Conservation (phyloP, 495 filamentous ascomycete species). For the Delitschia confertaspora region DNA sequence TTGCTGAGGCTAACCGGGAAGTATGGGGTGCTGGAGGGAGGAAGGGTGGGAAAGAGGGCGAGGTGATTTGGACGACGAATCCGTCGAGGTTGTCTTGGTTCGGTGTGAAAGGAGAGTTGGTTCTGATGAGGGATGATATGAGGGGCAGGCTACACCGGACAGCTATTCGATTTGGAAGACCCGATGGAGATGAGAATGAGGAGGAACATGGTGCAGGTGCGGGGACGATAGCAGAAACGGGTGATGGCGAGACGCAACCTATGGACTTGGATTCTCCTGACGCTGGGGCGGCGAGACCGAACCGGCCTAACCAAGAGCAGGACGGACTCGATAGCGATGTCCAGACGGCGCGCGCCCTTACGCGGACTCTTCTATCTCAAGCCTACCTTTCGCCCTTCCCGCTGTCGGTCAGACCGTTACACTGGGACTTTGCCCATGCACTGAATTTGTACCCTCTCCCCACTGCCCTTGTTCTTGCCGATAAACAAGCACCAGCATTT, state of each 20-base stretch:
- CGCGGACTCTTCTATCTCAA: conserved; percentile 90
- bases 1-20: conserved; percentile 65
- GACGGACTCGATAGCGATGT: conserved; percentile 42
- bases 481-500: conserved; percentile 71
- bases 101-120: conserved; percentile 74
- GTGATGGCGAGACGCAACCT: conserved; percentile 8
- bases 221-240: too few relatives aligned
- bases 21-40: conserved; percentile 28
- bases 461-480: conserved; percentile 69
- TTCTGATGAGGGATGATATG: conserved; percentile 79
- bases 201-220: conserved; percentile 15
- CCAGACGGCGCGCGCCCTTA: conserved; percentile 63
- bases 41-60: conserved; percentile 45
- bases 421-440: conserved; percentile 75
- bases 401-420: conserved; percentile 60
- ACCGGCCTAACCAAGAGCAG: conserved; percentile 29
- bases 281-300: too few relatives aligned
- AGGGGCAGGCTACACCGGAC: conserved; percentile 65
- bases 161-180: conserved; percentile 49
- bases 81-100: conserved; percentile 74
- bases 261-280: conserved; percentile 26
- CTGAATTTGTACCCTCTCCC: conserved; percentile 82
- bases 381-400: conserved; percentile 81
- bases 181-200: conserved; percentile 28
- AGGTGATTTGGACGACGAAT: conserved; percentile 82